phyloP scores from a whole-genome alignment of 148 eudicot genomes.

The Vaccinium vitisidaea region DNA sequence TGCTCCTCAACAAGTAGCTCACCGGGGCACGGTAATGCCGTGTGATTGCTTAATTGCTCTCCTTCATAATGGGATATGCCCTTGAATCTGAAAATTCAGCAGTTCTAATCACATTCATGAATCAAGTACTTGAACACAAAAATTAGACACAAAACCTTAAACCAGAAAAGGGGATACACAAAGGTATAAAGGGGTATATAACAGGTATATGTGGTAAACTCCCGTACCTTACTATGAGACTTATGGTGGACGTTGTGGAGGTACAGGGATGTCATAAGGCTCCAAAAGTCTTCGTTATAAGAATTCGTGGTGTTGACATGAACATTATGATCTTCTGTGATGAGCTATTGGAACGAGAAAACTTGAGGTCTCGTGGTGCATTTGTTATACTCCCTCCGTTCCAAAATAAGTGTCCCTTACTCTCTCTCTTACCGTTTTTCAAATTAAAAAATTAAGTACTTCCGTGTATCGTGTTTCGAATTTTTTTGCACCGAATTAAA shows the following conservation, averaged over 20 bases:
- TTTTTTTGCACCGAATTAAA: too few relatives aligned
- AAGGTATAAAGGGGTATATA: neutral
- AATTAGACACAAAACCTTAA: neutral
- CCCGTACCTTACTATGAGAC: neutral
- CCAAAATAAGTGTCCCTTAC: too few relatives aligned
- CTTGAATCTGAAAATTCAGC: conserved; percentile 54
- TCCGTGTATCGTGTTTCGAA: too few relatives aligned
- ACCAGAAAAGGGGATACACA: neutral
- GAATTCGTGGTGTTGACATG: neutral
- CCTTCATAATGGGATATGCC: conserved; percentile 94
- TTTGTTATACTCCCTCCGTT: too few relatives aligned
- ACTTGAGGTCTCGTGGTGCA: neutral
- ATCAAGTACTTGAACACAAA: neutral
- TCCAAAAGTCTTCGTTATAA: neutral
- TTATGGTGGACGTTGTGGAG: neutral
- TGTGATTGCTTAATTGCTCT: conserved; percentile 70
- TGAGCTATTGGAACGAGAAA: neutral
- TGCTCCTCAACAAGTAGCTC: conserved; percentile 96
- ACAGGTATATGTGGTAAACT: neutral
- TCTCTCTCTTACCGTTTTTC: too few relatives aligned
- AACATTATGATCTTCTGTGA: neutral
- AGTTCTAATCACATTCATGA: conserved; percentile 5
- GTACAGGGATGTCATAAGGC: neutral
- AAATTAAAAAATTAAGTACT: too few relatives aligned
- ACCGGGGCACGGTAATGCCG: conserved; percentile 87